Percentiles rank a stretch among this genome's conserved stretches.
These are phyloP conservation scores for Cercospora berteroae DNA, from an alignment of 2,329 filamentous ascomycete genomes.

Conservation along the genomic window DNA sequence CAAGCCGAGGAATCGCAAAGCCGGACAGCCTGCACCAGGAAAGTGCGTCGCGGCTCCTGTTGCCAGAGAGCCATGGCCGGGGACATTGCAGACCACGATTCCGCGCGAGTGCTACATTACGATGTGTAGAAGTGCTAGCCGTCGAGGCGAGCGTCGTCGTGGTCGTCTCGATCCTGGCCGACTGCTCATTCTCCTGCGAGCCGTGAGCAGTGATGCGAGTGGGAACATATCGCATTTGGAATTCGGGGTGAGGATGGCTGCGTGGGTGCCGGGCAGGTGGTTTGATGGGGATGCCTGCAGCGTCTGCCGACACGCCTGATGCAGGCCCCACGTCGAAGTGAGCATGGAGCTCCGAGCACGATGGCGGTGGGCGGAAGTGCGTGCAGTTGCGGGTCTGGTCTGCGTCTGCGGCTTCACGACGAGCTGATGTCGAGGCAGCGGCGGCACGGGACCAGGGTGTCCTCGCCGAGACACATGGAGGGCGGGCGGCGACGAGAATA, in stretches of 20 bases:
- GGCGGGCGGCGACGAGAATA: not conserved
- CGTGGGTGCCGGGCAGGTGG: not conserved
- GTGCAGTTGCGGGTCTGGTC: not conserved
- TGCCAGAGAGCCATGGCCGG: not conserved
- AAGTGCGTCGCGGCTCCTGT: not conserved
- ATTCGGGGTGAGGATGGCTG: not conserved
- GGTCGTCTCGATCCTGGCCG: not conserved
- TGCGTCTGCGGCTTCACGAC: not conserved
- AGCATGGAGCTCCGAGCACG: not conserved
- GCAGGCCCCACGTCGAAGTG: not conserved
- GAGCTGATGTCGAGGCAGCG: not conserved
- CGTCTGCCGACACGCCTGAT: not conserved
- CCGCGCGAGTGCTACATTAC: not conserved
- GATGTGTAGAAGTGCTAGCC: not conserved
- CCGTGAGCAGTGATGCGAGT: not conserved
- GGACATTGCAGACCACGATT: not conserved
- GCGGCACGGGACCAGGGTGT: not conserved
- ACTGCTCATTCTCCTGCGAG: not conserved
- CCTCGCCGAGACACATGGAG: constrained; percentile 14
- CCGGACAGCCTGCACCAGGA: not conserved
- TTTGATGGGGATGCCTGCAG: not conserved
- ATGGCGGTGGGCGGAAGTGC: not conserved
- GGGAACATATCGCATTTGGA: not conserved
- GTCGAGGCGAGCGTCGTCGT: not conserved
- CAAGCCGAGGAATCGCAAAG: not conserved